Evolutionary conservation across 306 rosid genomes (phyloP).

Genomic region (Cyclanthera cordifolia): DNA sequence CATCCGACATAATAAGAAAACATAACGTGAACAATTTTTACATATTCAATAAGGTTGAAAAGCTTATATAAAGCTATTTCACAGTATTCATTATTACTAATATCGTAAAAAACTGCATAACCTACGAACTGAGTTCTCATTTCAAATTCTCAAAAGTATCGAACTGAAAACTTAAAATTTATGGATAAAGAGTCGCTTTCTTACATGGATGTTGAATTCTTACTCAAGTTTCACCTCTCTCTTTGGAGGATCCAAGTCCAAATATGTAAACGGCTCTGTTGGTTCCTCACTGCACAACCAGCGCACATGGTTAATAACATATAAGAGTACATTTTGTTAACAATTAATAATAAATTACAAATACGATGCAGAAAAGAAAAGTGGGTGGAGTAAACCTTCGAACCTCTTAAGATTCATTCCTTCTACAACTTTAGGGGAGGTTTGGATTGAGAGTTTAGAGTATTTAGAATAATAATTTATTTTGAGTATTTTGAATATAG

Average conservation of each 20-base stretch:
- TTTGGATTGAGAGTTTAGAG: no score
- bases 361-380: no score
- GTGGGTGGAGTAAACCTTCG: no score
- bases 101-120: not conserved
- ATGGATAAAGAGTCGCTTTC: not conserved
- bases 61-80: not conserved
- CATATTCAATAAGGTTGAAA: not conserved
- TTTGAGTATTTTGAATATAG: no score
- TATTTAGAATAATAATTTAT: no score
- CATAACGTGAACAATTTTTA: not conserved
- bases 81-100: not conserved
- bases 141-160: not conserved
- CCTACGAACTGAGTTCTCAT: not conserved
- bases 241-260: slow-evolving; percentile 64
- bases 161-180: not conserved
- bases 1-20: not conserved
- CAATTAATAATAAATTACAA: not conserved
- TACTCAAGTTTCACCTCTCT: slow-evolving; percentile 51
- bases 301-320: not conserved
- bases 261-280: slow-evolving; percentile 62
- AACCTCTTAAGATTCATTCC: no score
- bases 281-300: slow-evolving; percentile 71
- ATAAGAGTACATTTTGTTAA: not conserved
- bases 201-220: slow-evolving; percentile 10
- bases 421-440: no score